Percentiles rank a stretch among this genome's conserved stretches.
Evolutionary conservation across 2,329 filamentous ascomycete species (phyloP).

Genomic region (Lithohypha guttulata): DNA sequence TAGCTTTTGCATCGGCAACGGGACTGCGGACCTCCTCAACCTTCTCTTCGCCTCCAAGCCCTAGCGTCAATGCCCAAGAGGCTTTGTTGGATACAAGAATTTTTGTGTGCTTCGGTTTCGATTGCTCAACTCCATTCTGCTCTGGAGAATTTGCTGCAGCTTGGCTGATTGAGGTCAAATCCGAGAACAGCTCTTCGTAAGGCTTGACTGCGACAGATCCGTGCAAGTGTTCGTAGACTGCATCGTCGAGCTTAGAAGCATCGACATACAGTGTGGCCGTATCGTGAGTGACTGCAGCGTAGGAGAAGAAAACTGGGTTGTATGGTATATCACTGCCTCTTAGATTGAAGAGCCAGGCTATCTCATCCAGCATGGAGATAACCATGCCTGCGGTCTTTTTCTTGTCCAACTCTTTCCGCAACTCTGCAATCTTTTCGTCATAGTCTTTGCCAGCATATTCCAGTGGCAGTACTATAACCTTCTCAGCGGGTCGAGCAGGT

Average conservation of each 20-base stretch:
- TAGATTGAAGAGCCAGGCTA: slow-evolving; percentile 97
- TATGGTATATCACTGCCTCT: slow-evolving; percentile 91
- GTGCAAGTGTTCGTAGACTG: slow-evolving; percentile 59
- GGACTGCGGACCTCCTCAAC: slow-evolving; percentile 83
- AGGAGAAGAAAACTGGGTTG: slow-evolving; percentile 98
- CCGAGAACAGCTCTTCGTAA: slow-evolving; percentile 70
- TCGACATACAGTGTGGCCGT: slow-evolving; percentile 76
- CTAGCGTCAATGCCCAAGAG: slow-evolving; percentile 85
- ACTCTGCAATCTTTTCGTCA: slow-evolving; percentile 68
- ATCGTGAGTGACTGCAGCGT: slow-evolving; percentile 71
- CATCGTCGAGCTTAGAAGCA: slow-evolving; percentile 59
- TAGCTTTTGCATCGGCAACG: slow-evolving; percentile 78
- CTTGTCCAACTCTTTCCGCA: slow-evolving; percentile 85
- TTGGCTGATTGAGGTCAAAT: slow-evolving; percentile 56
- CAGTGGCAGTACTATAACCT: slow-evolving; percentile 58
- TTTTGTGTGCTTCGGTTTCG: slow-evolving; percentile 43
- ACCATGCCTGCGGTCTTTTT: slow-evolving; percentile 80
- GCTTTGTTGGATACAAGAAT: slow-evolving; percentile 79
- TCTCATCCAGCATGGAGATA: slow-evolving; percentile 74
- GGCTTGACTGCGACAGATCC: slow-evolving; percentile 64
- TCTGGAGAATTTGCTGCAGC: slow-evolving; percentile 29
- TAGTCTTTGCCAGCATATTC: slow-evolving; percentile 75
- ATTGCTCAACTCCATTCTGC: slow-evolving; percentile 24
- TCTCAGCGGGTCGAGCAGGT: slow-evolving; percentile 64
- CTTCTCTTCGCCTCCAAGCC: slow-evolving; percentile 71